Base-by-base conservation (phyloP, 495 filamentous ascomycete species). In the Talaromyces wortmannii region DNA sequence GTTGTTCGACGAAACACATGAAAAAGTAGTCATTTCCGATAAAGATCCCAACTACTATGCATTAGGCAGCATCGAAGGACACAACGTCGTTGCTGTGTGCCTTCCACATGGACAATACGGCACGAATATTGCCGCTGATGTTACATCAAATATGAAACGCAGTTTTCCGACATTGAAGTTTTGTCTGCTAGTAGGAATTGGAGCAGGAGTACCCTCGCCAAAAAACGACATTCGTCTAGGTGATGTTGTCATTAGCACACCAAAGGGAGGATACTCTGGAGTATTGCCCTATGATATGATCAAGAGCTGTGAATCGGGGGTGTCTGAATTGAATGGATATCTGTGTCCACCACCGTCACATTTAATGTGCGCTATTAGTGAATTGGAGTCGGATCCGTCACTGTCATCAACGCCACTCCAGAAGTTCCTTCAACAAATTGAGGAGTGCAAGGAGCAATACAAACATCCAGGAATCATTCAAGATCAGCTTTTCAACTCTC, bases 151-250 rank as follows among this genome's bases (percentile, higher is more conserved):
- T 31, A 61, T 76, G 71, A 43, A 57, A 2, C 40, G 51, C 6
- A 72, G 43, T 43, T 81, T 79, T 55, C 58, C 64, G 1, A 63
- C 63, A 7, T 50, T 79, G 12, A 54, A 68, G 13, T 60, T 77
- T 46, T 51, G 64, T 32, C 61, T 80, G 17, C 73, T 80, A 60
- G 73, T 80, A 11, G 76, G 75, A 13, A 74, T 77, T 45, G 73
- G 67, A 15, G 74, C 72, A 29, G 75, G 71, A 3, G 62, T 68
- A 5, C 70, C 74, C 12, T 68, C 45, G 36, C 10, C n/a, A 18
- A 56, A 58, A 31, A 54, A 64, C 33, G 72, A 77, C 53, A 66
- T 79, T 5, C 67, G 67, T n/a, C 67, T 78, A 5, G 74, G 75
- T 8, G 75, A 77, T 57, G 59, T 77, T 43, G 70, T 75, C 6